Conservation (phyloP, 169 alveolate species). For the Fabrea salina region DNA sequence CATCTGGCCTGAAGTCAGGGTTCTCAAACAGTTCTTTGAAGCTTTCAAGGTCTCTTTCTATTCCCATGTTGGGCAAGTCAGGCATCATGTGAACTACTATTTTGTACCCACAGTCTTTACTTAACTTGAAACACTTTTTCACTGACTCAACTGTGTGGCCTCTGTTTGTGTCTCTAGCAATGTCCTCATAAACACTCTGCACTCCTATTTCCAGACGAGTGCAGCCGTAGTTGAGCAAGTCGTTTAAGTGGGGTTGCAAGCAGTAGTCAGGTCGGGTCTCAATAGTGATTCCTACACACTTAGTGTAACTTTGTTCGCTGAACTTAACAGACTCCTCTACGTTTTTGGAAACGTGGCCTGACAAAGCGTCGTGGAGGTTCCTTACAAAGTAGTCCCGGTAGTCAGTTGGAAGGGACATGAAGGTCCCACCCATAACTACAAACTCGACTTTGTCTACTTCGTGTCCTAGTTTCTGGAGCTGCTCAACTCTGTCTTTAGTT, state of each 20-base stretch:
- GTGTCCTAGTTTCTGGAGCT: constrained; percentile 82
- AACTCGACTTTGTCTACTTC: constrained; percentile 86
- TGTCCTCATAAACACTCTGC: constrained; percentile 81
- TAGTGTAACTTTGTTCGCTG: constrained; percentile 81
- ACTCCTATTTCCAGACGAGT: constrained; percentile 85
- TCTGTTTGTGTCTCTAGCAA: constrained; percentile 85
- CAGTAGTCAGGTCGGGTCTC: constrained; percentile 89
- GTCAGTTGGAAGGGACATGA: constrained; percentile 72
- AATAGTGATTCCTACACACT: constrained; percentile 85
- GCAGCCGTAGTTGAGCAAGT: constrained; percentile 83
- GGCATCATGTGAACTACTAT: constrained; percentile 88
- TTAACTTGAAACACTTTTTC: constrained; percentile 67
- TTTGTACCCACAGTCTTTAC: constrained; percentile 83
- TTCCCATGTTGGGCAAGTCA: constrained; percentile 85
- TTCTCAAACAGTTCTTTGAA: constrained; percentile 84
- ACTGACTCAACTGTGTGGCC: constrained; percentile 86
- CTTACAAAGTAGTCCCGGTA: constrained; percentile 86
- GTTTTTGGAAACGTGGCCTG: constrained; percentile 79
- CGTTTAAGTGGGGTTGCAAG: constrained; percentile 73
- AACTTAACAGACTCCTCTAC: constrained; percentile 77
- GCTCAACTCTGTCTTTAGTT: constrained; percentile 83
- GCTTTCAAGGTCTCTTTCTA: constrained; percentile 82
- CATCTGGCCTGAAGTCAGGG: constrained; percentile 85
- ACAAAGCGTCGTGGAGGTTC: constrained; percentile 84
- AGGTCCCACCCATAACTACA: constrained; percentile 90